These are phyloP conservation scores for Spizellomyces sp. DNA, from an alignment of 192 early-diverging fungal species.

Conservation along the genomic window DNA sequence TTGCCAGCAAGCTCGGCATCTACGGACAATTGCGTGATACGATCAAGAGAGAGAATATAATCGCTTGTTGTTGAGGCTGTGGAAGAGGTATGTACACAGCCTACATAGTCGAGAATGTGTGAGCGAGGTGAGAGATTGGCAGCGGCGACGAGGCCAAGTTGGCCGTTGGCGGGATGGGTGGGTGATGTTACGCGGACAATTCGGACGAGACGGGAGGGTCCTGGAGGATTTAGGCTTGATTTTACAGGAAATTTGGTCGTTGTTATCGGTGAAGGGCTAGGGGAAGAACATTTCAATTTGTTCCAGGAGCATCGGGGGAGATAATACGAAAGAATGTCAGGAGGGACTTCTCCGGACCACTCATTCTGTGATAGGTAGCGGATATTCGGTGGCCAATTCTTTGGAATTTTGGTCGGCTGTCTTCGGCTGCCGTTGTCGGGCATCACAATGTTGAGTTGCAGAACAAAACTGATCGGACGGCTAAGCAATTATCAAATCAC, in stretches of 20 bases:
- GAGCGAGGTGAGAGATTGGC: conserved; percentile 8
- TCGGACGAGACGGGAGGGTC: background rate
- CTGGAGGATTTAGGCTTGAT: background rate
- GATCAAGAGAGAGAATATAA: conserved; percentile 23
- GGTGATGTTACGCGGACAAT: background rate
- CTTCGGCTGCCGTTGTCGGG: no score
- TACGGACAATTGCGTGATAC: conserved; percentile 23
- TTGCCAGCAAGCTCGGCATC: conserved; percentile 48
- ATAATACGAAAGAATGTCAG: background rate
- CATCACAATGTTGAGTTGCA: no score
- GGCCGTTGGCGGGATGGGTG: conserved; percentile 16
- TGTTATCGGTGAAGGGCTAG: background rate
- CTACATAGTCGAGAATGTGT: conserved; percentile 28
- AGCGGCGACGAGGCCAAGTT: conserved; percentile 23
- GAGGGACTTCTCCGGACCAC: background rate
- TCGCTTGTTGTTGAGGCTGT: conserved; percentile 22
- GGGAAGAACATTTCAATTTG: background rate
- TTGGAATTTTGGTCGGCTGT: background rate
- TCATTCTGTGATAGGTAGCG: background rate
- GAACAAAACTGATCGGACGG: no score
- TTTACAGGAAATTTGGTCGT: background rate
- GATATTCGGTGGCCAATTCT: background rate
- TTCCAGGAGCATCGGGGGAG: background rate
- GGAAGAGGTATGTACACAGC: background rate
- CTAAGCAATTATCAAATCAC: no score